A percentile compares a stretch with the other conserved stretches of the same genome.
These are phyloP conservation scores for Shiraia sp. DNA, from an alignment of 2,329 filamentous ascomycete genomes.

Conservation along the genomic window DNA sequence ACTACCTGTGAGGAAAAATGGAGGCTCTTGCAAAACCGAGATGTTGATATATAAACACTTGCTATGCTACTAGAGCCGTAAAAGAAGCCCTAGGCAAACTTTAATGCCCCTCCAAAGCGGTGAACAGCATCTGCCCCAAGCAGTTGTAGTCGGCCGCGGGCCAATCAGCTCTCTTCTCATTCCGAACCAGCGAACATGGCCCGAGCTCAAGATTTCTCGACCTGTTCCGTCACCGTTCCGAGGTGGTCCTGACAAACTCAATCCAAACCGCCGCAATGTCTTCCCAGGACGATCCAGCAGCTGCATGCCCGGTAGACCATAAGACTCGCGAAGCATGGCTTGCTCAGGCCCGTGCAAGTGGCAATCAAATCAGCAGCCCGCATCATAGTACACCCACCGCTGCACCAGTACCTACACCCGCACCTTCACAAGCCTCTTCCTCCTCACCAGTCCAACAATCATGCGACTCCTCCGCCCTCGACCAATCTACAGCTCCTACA, in stretches of 20 bases:
- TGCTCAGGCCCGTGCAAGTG: conserved; percentile 61
- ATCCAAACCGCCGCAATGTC: conserved; percentile 21
- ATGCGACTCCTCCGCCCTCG: conserved; percentile 45
- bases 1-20: too few relatives aligned
- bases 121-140: conserved; percentile 10
- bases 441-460: conserved; percentile 29
- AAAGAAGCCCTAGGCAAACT: too few relatives aligned
- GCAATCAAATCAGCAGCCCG: conserved; percentile 20
- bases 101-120: conserved; percentile 12
- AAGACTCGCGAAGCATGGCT: conserved; percentile 89
- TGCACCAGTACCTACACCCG: conserved; percentile 31
- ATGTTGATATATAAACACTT: neutral
- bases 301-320: conserved; percentile 83
- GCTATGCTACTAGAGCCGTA: neutral
- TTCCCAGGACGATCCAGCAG: conserved; percentile 37
- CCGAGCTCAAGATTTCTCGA: conserved; percentile 30
- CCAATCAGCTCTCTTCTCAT: conserved; percentile 24
- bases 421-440: conserved; percentile 13
- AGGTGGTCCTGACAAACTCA: conserved; percentile 8
- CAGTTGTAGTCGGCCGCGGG: conserved; percentile 4
- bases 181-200: conserved; percentile 20
- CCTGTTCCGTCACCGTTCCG: conserved; percentile 23
- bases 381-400: conserved; percentile 15
- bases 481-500: conserved; percentile 31
- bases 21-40: too few relatives aligned